phyloP scores from a whole-genome alignment of 1,139 yeast genomes.

The Kurtzmaniella natalensis region DNA sequence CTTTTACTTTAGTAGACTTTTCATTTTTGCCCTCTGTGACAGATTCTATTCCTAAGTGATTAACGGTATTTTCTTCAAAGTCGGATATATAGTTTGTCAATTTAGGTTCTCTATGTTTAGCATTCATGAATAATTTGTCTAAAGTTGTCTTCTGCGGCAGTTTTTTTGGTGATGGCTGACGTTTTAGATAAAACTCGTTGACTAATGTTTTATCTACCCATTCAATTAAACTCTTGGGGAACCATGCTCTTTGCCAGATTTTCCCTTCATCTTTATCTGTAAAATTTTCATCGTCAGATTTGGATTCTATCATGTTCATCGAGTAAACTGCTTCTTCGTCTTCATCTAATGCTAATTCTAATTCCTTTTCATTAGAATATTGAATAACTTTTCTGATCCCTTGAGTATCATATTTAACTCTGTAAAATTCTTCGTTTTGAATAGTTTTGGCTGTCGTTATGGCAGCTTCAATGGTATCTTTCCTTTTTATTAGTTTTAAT shows the following conservation, averaged over 20 bases:
- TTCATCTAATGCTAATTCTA: constrained; percentile 5
- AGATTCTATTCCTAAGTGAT: too few species aligned
- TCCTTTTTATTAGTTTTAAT: constrained; percentile 1
- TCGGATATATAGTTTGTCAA: too few species aligned
- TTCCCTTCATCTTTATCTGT: constrained; percentile 1
- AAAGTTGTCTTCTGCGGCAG: constrained; percentile 10
- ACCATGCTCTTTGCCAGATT: constrained; percentile 11
- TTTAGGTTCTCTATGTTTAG: too few species aligned
- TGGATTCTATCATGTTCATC: constrained; percentile 8
- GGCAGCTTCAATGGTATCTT: neutral
- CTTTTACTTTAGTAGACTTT: too few species aligned
- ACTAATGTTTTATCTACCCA: constrained; percentile 10
- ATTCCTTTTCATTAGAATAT: neutral
- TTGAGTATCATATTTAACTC: constrained; percentile 10
- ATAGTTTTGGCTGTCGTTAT: constrained; percentile 6
- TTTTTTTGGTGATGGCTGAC: constrained; percentile 6
- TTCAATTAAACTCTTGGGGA: constrained; percentile 13
- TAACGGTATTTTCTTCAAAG: too few species aligned
- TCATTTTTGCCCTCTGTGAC: too few species aligned
- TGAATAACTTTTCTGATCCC: constrained; percentile 4
- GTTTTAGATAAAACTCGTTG: neutral
- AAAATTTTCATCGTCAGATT: neutral
- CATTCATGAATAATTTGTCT: constrained; percentile 7
- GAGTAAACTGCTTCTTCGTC: constrained; percentile 8
- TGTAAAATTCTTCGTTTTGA: constrained; percentile 6